Evolutionary conservation across 2,329 filamentous ascomycete species (phyloP).

Genomic region (Dactylellina leptospora): DNA sequence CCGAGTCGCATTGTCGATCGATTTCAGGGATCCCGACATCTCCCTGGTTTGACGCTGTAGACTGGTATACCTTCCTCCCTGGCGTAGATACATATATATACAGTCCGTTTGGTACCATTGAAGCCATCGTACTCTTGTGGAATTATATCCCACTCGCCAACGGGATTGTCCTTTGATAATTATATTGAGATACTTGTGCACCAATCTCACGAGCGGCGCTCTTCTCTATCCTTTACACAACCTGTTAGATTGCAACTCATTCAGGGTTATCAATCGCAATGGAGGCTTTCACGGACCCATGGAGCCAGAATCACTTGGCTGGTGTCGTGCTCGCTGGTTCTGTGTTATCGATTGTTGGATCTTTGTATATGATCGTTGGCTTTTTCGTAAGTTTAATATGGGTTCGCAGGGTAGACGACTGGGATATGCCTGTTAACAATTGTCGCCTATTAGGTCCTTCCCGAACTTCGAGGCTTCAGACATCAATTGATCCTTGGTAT

Average conservation of each 20-base stretch:
- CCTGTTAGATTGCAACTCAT: too few relatives aligned
- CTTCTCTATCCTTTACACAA: too few relatives aligned
- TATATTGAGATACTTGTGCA: not conserved
- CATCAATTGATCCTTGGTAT: slow-evolving; percentile 48
- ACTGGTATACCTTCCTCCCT: not conserved
- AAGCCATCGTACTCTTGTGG: not conserved
- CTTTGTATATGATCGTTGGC: slow-evolving; percentile 43
- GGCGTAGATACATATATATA: slow-evolving; percentile 1
- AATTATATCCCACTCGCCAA: not conserved
- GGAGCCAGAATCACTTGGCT: slow-evolving; percentile 36
- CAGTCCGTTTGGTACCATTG: not conserved
- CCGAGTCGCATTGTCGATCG: slow-evolving; percentile 7
- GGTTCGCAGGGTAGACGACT: not conserved
- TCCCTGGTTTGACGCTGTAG: too few relatives aligned
- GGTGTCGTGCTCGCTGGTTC: slow-evolving; percentile 41
- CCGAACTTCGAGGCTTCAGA: slow-evolving; percentile 31
- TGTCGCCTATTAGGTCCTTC: slow-evolving; percentile 21
- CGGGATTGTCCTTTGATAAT: not conserved
- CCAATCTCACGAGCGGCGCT: not conserved
- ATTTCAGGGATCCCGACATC: not conserved
- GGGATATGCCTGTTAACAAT: slow-evolving; percentile 1
- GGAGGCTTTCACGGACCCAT: slow-evolving; percentile 32
- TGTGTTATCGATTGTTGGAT: slow-evolving; percentile 41
- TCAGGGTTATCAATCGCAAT: slow-evolving; percentile 18
- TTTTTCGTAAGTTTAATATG: slow-evolving; percentile 24